Evolutionary conservation across 2,329 filamentous ascomycete genomes (phyloP), one percentile per base, ranked within the genome.

Genomic region (Thelonectria olida): DNA sequence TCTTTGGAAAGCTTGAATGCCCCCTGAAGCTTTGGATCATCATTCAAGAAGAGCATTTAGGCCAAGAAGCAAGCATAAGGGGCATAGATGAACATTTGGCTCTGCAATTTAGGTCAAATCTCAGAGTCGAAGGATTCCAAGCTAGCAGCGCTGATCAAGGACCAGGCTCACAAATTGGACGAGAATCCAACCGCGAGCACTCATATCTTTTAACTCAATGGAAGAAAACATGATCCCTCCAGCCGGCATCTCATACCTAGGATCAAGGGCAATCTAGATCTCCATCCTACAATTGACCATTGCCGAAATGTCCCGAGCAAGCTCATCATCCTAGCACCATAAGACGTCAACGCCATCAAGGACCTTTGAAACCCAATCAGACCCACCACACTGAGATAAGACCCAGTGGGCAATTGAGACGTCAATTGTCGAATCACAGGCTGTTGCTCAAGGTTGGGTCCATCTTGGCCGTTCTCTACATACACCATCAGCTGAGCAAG

Each of bases 241-340:
- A 12, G 17, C 39, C 15, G n/a, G 20, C 36, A 19, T 36, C 22
- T 27, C 19, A 31, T 49, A 38, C 4, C 17, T 15, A 17, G 19
- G 39, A 44, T 17, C 12, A 23, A n/a, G n/a, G n/a, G n/a, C 39
- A 10, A 20, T 23, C 20, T 22, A 13, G 20, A 25, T 7, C 3
- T 6, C 39, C 19, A 39, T 42, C 6, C 39, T 10, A 22, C 17
- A 9, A 13, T 15, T 27, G 13, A 23, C 9, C n/a, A 17, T 36
- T 45, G 54, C 60, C 62, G 62, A 54, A 28, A 50, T 42, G 39
- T 63, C 47, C 62, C 62, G 62, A 57, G 9, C 41, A 19, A 31
- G 55, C 44, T 57, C 62, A 57, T 36, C 60, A 65, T 65, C 47
- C 34, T 39, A 17, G 25, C 27, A 1, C 38, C 13, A 36, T 42